Base-by-base conservation (phyloP, 257 asterid species). In the Avicennia marina region DNA sequence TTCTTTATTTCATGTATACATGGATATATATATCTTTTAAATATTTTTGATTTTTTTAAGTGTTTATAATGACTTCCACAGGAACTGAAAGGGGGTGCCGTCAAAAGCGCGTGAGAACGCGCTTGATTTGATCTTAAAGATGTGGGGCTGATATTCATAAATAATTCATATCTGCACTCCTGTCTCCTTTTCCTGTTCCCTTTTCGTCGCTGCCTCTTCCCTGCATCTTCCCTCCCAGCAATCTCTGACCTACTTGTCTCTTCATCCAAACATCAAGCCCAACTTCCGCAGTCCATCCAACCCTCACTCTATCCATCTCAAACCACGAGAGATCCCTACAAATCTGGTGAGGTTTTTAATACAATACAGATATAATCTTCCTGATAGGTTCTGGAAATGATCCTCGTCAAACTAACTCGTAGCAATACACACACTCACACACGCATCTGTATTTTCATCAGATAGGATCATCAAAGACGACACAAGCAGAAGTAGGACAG, bases 241-340 rank as follows among this genome's bases (percentile, higher is more conserved):
- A 54, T 70, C 75, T 71, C 87, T 83, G 85, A 80, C 93, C 93
- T 80, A 76, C 78, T 74, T 70, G 57, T 58, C 78, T 62, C 65
- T 54, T 31, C 64, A 39, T 44, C 65, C 63, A 61, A 21, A 15
- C 38, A 7, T n/a, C n/a, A n/a, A n/a, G n/a, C n/a, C n/a, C n/a
- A n/a, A n/a, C n/a, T n/a, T n/a, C n/a, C n/a, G n/a, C n/a, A n/a
- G n/a, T n/a, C n/a, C n/a, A n/a, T n/a, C 54, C 46, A 7, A 41
- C 59, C 12, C 45, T 9, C 47, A 7, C 24, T 20, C 51, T 11
- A 4, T 18, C 72, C 20, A 4, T 31, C 41, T 17, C 8, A 16
- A 13, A 1, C 38, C 43, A 21, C 18, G 47, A 52, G 29, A 39
- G 65, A 62, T 60, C 69, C 27, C 42, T 38, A 36, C 51, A 38